These are phyloP conservation scores for Aureobasidium sp. DNA, from an alignment of 2,329 filamentous ascomycete species.

Conservation along the genomic window DNA sequence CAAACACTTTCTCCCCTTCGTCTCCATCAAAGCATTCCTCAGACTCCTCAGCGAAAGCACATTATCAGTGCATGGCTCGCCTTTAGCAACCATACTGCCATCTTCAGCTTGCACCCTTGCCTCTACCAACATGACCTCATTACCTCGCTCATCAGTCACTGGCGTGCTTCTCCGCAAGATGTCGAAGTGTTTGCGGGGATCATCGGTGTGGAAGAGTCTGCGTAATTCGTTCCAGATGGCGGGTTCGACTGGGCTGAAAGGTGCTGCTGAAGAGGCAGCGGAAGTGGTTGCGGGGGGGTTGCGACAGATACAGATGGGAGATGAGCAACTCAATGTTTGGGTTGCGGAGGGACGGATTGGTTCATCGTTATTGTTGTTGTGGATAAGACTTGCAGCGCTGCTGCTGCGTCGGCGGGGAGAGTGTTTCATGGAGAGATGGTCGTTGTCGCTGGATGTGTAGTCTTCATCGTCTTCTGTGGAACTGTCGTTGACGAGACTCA, in stretches of 20 bases:
- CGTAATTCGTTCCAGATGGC: slow-evolving; percentile 5
- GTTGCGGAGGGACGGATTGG: not conserved
- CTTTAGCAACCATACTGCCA: not conserved
- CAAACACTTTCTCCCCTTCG: not conserved
- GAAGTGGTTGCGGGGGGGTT: not conserved
- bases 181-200: not conserved
- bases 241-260: not conserved
- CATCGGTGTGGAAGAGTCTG: not conserved
- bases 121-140: not conserved
- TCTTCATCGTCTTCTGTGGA: not conserved
- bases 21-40: slow-evolving; percentile 2
- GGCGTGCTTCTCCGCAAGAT: not conserved
- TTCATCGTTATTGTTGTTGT: not conserved
- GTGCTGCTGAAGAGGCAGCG: not conserved
- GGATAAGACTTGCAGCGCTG: not conserved
- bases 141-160: not conserved
- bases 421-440: slow-evolving; percentile 8
- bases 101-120: not conserved
- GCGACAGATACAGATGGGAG: not conserved
- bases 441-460: slow-evolving; percentile 3
- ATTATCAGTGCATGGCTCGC: not conserved
- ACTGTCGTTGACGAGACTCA: slow-evolving; percentile 7
- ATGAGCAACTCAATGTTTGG: not conserved
- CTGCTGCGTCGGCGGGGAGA: not conserved
- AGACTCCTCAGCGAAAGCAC: not conserved